These are phyloP conservation scores for Penicillium samsonianum DNA, from an alignment of 495 filamentous ascomycete species.

Conservation along the genomic window DNA sequence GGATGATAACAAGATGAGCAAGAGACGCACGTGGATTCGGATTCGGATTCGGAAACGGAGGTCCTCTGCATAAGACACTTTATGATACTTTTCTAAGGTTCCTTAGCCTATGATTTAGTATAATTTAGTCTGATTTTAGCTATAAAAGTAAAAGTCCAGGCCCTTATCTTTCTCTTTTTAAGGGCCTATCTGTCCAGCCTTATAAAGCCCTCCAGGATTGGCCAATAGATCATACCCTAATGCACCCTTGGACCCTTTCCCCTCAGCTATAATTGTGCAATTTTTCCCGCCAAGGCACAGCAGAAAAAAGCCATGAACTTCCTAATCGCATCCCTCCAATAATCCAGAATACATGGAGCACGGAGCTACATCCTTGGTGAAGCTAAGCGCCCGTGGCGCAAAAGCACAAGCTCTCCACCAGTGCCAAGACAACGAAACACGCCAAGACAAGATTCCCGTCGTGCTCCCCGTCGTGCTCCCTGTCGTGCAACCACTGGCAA, in stretches of 20 bases:
- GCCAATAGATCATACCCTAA: too few relatives aligned
- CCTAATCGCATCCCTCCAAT: conserved; percentile 25
- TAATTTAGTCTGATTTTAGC: too few relatives aligned
- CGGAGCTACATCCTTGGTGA: conserved; percentile 52
- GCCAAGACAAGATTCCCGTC: conserved; percentile 68
- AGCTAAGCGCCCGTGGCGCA: conserved; percentile 41
- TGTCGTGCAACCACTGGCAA: conserved; percentile 39
- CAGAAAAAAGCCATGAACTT: conserved; percentile 18
- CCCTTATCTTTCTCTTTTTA: too few relatives aligned
- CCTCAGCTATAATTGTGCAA: too few relatives aligned
- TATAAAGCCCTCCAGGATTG: too few relatives aligned
- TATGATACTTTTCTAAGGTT: too few relatives aligned
- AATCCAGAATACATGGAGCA: conserved; percentile 33
- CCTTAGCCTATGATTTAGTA: too few relatives aligned
- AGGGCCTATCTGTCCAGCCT: too few relatives aligned
- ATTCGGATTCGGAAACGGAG: not conserved
- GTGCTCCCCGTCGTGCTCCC: too few relatives aligned
- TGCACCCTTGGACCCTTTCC: too few relatives aligned
- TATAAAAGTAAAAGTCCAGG: too few relatives aligned
- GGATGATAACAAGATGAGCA: not conserved
- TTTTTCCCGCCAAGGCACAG: conserved; percentile 6
- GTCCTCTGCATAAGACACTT: too few relatives aligned
- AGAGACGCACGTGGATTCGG: not conserved
- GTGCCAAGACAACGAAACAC: conserved; percentile 56
- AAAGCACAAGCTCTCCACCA: conserved; percentile 42